Percentiles rank a stretch among this genome's conserved stretches.
phyloP scores from a whole-genome alignment of 78 protist genomes.

The Cavenderia fasciculata region DNA sequence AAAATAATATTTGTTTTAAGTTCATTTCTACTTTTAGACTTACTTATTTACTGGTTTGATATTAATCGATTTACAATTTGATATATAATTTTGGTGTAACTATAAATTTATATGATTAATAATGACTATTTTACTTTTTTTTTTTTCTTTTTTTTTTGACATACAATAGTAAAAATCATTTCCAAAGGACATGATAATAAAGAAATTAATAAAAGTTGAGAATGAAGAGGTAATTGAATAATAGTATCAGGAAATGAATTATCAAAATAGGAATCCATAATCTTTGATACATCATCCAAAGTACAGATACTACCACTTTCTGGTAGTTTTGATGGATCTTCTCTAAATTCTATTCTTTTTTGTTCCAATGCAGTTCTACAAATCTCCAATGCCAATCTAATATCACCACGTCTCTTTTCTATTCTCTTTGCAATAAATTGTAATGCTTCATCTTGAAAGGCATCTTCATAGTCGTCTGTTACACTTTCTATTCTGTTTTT shows the following conservation, averaged over 20 bases:
- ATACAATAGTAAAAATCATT: neutral
- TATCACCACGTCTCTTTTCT: constrained; percentile 9
- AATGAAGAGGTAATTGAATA: constrained; percentile 18
- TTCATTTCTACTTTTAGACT: too few relatives aligned
- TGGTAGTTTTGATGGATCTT: neutral
- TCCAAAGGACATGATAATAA: neutral
- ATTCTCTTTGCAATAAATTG: neutral
- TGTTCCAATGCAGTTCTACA: neutral
- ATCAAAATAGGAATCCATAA: constrained; percentile 8
- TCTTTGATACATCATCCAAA: constrained; percentile 13
- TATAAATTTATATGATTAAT: neutral
- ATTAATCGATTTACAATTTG: neutral
- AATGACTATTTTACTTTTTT: neutral
- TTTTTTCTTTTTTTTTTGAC: neutral
- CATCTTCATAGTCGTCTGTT: too few relatives aligned
- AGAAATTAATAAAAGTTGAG: constrained; percentile 10
- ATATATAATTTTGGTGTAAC: constrained; percentile 15
- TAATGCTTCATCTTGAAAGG: constrained; percentile 17
- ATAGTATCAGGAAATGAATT: neutral
- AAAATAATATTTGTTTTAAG: too few relatives aligned
- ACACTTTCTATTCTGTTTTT: neutral
- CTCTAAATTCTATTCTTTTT: neutral
- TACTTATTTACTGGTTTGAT: constrained; percentile 28
- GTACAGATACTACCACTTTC: neutral
- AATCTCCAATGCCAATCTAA: constrained; percentile 52